phyloP scores from a whole-genome alignment of 139 green algal species.

The Chlamydomonas sphaeroides region DNA sequence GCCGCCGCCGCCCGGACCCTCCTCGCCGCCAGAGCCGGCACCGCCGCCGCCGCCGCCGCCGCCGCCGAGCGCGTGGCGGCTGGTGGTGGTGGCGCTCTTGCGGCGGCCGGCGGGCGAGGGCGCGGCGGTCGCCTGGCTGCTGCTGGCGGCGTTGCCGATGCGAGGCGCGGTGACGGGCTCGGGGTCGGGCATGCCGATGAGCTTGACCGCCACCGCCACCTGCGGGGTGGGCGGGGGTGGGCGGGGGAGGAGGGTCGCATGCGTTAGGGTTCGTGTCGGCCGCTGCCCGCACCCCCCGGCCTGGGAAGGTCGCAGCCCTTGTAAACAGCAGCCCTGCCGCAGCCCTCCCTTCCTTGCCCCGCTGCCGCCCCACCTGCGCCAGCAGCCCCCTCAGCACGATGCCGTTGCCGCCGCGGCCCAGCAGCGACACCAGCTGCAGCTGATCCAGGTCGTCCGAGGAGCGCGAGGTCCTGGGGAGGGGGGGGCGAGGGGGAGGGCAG shows the following conservation, averaged over 20 bases:
- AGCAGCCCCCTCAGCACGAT: constrained; percentile 6
- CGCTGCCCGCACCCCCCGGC: too few relatives aligned
- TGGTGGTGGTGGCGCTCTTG: not conserved
- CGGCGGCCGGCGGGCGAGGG: too few relatives aligned
- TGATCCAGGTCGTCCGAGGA: not conserved
- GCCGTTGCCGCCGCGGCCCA: not conserved
- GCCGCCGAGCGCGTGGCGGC: not conserved
- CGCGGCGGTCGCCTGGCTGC: too few relatives aligned
- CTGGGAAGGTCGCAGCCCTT: too few relatives aligned
- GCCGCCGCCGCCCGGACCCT: too few relatives aligned
- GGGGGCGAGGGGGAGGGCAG: too few relatives aligned
- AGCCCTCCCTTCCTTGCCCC: too few relatives aligned
- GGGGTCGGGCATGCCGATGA: not conserved
- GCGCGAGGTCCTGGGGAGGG: not conserved
- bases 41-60: not conserved
- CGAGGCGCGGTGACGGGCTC: not conserved
- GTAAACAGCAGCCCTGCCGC: too few relatives aligned
- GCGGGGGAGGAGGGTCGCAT: too few relatives aligned
- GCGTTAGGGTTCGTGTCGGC: too few relatives aligned
- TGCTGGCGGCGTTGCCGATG: not conserved
- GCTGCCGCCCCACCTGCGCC: not conserved
- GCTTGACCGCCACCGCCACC: constrained; percentile 1
- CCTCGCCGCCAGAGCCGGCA: not conserved
- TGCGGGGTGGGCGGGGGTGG: not conserved
- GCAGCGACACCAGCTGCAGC: constrained; percentile 9